Percentiles rank a stretch among this genome's conserved stretches.
These are phyloP conservation scores for Meyerozyma guilliermondii DNA, from an alignment of 1,139 yeast species.

Conservation along the genomic window DNA sequence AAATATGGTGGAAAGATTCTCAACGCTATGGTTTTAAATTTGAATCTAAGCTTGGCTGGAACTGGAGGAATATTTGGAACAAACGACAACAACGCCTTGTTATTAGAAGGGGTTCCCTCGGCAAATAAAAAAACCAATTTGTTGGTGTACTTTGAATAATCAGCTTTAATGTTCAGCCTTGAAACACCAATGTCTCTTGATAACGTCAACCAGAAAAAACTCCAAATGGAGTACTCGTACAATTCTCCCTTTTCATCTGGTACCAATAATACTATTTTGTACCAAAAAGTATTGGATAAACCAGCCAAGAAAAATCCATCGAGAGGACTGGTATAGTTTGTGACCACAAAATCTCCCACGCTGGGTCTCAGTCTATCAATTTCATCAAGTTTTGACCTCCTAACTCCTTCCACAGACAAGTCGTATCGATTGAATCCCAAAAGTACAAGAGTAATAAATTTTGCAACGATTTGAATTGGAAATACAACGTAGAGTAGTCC, in stretches of 20 bases:
- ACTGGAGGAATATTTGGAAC: slow-evolving; percentile 8
- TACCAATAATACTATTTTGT: slow-evolving; percentile 35
- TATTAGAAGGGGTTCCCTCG: slow-evolving; percentile 71
- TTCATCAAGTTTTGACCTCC: slow-evolving; percentile 32
- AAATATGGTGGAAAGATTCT: slow-evolving; percentile 33
- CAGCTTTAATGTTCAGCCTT: slow-evolving; percentile 10
- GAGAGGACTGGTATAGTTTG: slow-evolving; percentile 53
- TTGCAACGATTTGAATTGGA: slow-evolving; percentile 13
- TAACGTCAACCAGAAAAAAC: slow-evolving; percentile 33
- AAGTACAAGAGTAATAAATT: slow-evolving; percentile 13
- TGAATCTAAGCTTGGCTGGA: slow-evolving; percentile 12
- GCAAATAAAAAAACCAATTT: slow-evolving; percentile 47
- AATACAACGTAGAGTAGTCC: slow-evolving; percentile 10
- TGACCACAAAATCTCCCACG: slow-evolving; percentile 39
- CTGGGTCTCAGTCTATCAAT: slow-evolving; percentile 35
- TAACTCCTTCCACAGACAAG: slow-evolving; percentile 47
- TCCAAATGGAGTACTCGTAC: slow-evolving; percentile 27
- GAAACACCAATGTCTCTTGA: slow-evolving; percentile 12
- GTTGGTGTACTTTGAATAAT: slow-evolving; percentile 18
- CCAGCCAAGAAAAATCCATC: slow-evolving; percentile 40
- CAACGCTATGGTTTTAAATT: slow-evolving; percentile 40
- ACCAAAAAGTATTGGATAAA: slow-evolving; percentile 22
- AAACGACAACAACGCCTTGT: slow-evolving; percentile 53
- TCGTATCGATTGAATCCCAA: slow-evolving; percentile 31
- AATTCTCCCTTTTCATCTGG: slow-evolving; percentile 38